Base-by-base conservation (phyloP, 2,329 filamentous ascomycete species). In the Colletotrichum incanum region DNA sequence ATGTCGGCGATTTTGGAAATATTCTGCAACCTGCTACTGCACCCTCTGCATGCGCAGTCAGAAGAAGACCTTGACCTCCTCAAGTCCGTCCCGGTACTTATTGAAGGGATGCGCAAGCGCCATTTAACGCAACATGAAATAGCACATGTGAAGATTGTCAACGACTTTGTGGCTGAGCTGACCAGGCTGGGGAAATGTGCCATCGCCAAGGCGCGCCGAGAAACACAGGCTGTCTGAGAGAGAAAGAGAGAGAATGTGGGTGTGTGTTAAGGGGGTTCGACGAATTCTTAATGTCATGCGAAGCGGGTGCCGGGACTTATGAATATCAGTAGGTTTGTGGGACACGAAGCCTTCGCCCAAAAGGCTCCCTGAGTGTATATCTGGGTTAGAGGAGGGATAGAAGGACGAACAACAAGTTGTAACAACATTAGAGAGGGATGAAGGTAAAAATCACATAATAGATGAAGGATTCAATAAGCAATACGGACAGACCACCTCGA, bases 21-120 rank as follows among this genome's bases (percentile, higher is more conserved):
- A 0, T 91, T 90, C 75, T 88, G 86, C 79, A 88, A 86, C 71
- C 84, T 90, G 39, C 78, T 91, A 0, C 79, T 83, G 28, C 81
- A 86, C 39, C 88, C 89, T 0, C 78, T 84, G 0, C 79, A 86
- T 34, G 78, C 82, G 0, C 79, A 84, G 34, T 83, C 86, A 0
- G 75, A 79, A 1, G 77, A 81, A 3, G 88, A 90, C 67, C 75
- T 89, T 5, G 81, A 83, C 6, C 79, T 89, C 0, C 79, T 90
- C 1, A 79, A 78, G 3, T 79, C 80, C 18, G 82, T 85, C 0
- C 82, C 84, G 0, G 77, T 82, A 0, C 80, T 89, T 43, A 82
- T 89, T 50, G 81, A 82, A 37, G 81, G 80, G 5, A 81, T 86
- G 74, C 80, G 80, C 0, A 77, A 77, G 0, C 69, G 73, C 0